A percentile compares a stretch with the other conserved stretches of the same genome.
Conservation (phyloP, 768 basidiomycete species). For the Leucogyrophana mollusca region DNA sequence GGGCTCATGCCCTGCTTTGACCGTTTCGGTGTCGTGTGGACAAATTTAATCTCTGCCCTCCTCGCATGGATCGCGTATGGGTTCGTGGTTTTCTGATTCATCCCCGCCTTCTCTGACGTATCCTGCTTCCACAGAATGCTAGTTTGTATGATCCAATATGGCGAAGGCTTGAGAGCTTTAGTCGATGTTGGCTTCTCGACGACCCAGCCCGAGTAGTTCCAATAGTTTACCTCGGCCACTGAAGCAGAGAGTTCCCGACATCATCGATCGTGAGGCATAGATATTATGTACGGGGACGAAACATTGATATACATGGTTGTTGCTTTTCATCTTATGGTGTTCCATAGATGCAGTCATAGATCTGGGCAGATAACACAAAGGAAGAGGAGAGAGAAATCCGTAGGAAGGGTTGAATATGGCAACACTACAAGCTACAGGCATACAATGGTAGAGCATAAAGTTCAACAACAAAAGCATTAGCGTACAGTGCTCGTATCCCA, state of each 20-base stretch:
- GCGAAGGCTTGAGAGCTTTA: conserved; percentile 48
- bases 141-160: conserved; percentile 45
- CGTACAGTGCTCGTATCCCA: conserved; percentile 17
- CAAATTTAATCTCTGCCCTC: conserved; percentile 42
- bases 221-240: too few relatives aligned
- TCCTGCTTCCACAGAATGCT: conserved; percentile 35
- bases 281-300: not conserved
- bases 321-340: conserved; percentile 12
- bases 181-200: conserved; percentile 51
- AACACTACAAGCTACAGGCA: conserved; percentile 25
- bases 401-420: conserved; percentile 4
- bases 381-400: conserved; percentile 12
- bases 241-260: too few relatives aligned
- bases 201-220: conserved; percentile 32
- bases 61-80: conserved; percentile 45
- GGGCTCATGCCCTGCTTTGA: conserved; percentile 50
- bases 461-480: conserved; percentile 18
- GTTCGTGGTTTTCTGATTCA: conserved; percentile 26
- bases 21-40: conserved; percentile 41
- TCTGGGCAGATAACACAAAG: conserved; percentile 4
- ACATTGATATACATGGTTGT: conserved; percentile 11
- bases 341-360: conserved; percentile 15
- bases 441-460: conserved; percentile 18
- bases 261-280: too few relatives aligned
- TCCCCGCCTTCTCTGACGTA: not conserved